These are phyloP conservation scores for Syzygium oleosum DNA, from an alignment of 345 rosid species.

Conservation along the genomic window DNA sequence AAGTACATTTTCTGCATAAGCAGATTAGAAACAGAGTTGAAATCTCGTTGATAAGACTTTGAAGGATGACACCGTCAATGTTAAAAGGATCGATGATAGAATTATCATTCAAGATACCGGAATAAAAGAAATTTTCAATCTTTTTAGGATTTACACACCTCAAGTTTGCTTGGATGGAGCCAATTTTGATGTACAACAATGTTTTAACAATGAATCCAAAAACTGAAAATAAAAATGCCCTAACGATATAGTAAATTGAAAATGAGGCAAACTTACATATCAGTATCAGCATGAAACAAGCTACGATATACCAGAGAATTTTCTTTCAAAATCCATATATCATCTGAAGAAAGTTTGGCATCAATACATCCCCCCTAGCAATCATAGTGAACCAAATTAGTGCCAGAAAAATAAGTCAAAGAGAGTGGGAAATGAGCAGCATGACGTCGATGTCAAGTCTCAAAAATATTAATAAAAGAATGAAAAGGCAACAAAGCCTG, in stretches of 20 bases:
- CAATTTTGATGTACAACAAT: not conserved
- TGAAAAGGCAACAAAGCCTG: not conserved
- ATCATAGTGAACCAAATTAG: not conserved
- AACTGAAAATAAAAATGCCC: not conserved
- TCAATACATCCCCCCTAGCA: constrained; percentile 69
- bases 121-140: not conserved
- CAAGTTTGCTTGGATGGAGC: not conserved
- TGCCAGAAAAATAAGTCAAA: not conserved
- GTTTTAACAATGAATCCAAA: not conserved
- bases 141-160: not conserved
- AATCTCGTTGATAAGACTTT: not conserved
- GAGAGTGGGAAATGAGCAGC: not conserved
- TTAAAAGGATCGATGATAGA: not conserved
- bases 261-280: constrained; percentile 46
- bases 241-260: not conserved
- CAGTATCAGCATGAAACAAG: constrained; percentile 23
- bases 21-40: not conserved
- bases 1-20: not conserved
- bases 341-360: constrained; percentile 58
- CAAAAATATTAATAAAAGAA: not conserved
- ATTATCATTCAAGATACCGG: not conserved
- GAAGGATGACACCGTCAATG: not conserved
- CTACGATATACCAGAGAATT: constrained; percentile 43
- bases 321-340: constrained; percentile 64
- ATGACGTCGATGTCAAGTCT: not conserved